Percentiles rank a stretch among this genome's conserved stretches.
These are phyloP conservation scores for Clavispora asparagi DNA, from an alignment of 805 yeast genomes.

Conservation along the genomic window DNA sequence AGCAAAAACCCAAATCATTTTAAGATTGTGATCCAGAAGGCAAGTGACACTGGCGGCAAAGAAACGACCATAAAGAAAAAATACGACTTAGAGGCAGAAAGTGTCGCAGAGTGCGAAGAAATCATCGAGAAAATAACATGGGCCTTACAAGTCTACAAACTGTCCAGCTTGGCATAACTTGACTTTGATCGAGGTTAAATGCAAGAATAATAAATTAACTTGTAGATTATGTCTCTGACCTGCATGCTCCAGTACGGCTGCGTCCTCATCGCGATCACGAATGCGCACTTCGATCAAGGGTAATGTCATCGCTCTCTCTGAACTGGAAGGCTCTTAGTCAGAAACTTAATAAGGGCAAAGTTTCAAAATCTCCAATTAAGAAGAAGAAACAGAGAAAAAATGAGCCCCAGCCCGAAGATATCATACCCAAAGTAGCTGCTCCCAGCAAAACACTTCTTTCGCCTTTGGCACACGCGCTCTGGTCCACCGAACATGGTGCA, in stretches of 20 bases:
- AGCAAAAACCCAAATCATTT: conserved; percentile 69
- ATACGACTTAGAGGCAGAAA: conserved; percentile 79
- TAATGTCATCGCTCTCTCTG: conserved; percentile 13
- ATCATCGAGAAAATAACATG: conserved; percentile 67
- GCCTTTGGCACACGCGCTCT: conserved; percentile 9
- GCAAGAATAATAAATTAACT: too few relatives aligned
- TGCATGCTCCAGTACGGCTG: background rate
- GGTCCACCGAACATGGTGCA: conserved; percentile 4
- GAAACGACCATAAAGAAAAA: conserved; percentile 69
- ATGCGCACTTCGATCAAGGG: background rate
- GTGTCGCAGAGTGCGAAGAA: conserved; percentile 56
- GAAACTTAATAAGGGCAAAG: conserved; percentile 3
- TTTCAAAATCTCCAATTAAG: background rate
- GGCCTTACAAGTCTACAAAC: conserved; percentile 50
- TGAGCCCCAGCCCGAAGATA: background rate
- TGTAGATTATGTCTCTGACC: background rate
- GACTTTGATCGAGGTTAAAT: too few relatives aligned
- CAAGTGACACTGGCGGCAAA: conserved; percentile 26
- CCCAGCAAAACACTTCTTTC: background rate
- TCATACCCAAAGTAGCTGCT: background rate
- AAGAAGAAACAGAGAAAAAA: background rate
- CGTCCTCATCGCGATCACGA: background rate
- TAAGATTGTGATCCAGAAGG: conserved; percentile 61
- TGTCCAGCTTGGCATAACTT: conserved; percentile 12
- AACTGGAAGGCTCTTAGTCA: conserved; percentile 18